Evolutionary conservation across 805 yeast genomes (phyloP), one percentile per base, ranked within the genome.

Genomic region (Kuraishia capsulata): DNA sequence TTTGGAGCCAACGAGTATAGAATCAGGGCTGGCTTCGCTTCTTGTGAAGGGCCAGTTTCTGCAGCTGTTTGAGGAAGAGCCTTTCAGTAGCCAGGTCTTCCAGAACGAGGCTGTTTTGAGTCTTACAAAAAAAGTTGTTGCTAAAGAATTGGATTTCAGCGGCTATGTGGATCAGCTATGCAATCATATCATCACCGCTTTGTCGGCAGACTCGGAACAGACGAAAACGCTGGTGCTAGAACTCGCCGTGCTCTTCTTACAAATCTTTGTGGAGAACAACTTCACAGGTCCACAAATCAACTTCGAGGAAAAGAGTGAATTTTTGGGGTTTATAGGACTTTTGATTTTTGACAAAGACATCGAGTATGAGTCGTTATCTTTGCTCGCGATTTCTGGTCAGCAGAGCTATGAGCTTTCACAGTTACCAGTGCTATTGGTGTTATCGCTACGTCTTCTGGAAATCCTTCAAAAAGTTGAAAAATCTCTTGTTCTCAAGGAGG

Each of bases 241-340:
- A 17, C 30, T 8, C 20, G 34, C 14, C 17, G 40, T 2, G 19
- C 38, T 4, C 21, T 20, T 76, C 3, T 59, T 86, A 20, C 88
- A 87, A 52, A 53, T 73, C 1, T 89, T 82, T 52, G 61, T 83
- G 13, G 94, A 86, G 54, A 58, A 71, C 37, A 89, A 89, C 55
- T 85, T 70, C 57, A 85, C 95, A 0, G 97, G 97, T 6, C 96
- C 96, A 4, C 68, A 71, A 20, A 50, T 76, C 2, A 67, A 69
- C 4, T 46, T 63, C 18, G 57, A 56, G 50, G 48, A 19, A 39
- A 44, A 26, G 25, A 39, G 1, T 38, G 37, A 3, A 39, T 28
- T 8, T 8, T 68, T 4, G 49, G 50, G 26, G 51, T 60, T n/a
- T 35, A 50, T 45, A 28, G 35, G 21, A 20, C 14, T 44, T 23